phyloP scores from a whole-genome alignment of 257 asterid genomes.

The Plectranthus barbatus region DNA sequence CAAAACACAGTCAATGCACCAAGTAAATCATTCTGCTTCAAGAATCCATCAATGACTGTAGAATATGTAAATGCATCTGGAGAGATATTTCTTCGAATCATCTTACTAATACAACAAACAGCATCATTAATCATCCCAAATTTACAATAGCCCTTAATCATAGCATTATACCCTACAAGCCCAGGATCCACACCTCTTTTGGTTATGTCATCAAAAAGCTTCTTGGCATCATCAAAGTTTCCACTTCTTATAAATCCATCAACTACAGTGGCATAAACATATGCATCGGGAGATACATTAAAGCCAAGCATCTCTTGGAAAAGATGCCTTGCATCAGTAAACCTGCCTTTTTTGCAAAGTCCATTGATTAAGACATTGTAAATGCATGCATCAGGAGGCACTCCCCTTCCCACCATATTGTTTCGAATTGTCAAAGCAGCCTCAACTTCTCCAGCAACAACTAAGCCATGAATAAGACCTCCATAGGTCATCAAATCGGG shows the following conservation, averaged over 20 bases:
- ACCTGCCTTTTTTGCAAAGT: conserved; percentile 54
- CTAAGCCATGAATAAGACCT: conserved; percentile 72
- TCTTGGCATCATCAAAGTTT: conserved; percentile 55
- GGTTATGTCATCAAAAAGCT: conserved; percentile 43
- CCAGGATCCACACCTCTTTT: conserved; percentile 53
- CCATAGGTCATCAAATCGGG: conserved; percentile 75
- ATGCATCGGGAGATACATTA: conserved; percentile 54
- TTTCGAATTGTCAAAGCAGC: conserved; percentile 61
- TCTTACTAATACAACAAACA: conserved; percentile 41
- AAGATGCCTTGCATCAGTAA: conserved; percentile 54
- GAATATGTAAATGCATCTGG: conserved; percentile 81
- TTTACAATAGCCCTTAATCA: conserved; percentile 86
- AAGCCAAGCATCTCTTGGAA: conserved; percentile 61
- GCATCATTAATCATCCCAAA: conserved; percentile 69
- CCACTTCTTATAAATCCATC: conserved; percentile 75
- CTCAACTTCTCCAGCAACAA: conserved; percentile 63
- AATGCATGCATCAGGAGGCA: conserved; percentile 63
- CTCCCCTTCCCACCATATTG: conserved; percentile 64
- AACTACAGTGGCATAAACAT: conserved; percentile 66
- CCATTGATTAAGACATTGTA: conserved; percentile 79
- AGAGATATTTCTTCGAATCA: conserved; percentile 37
- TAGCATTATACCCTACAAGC: conserved; percentile 71
- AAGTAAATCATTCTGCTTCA: conserved; percentile 57
- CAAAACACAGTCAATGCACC: conserved; percentile 54
- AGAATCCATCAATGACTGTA: conserved; percentile 70